These are phyloP conservation scores for Penicillium sp. DNA, from an alignment of 2,329 filamentous ascomycete species.

Conservation along the genomic window DNA sequence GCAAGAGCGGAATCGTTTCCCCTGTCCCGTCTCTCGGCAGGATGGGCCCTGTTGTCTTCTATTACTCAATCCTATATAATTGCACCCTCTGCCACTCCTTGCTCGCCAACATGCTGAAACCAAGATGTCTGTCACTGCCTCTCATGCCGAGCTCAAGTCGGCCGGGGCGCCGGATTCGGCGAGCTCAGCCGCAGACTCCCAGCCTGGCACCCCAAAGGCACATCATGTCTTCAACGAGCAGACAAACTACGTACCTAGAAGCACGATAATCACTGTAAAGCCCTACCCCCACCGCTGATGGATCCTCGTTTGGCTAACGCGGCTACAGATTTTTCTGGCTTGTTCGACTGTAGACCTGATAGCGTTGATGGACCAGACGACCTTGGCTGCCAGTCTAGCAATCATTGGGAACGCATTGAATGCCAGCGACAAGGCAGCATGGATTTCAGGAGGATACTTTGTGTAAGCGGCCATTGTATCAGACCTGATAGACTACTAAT, in stretches of 20 bases:
- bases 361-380: slow-evolving; percentile 64
- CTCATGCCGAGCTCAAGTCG: slow-evolving; percentile 9
- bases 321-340: slow-evolving; percentile 60
- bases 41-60: neutral
- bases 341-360: slow-evolving; percentile 61
- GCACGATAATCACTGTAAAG: slow-evolving; percentile 57
- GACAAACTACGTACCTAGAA: slow-evolving; percentile 59
- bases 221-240: slow-evolving; percentile 56
- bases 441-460: slow-evolving; percentile 63
- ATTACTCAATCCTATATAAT: neutral
- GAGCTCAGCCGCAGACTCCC: slow-evolving; percentile 1
- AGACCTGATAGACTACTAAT: neutral
- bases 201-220: slow-evolving; percentile 13
- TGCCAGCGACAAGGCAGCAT: slow-evolving; percentile 57
- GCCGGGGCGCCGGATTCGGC: slow-evolving; percentile 8
- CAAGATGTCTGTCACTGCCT: slow-evolving; percentile 7
- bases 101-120: neutral
- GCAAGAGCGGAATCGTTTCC: neutral
- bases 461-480: slow-evolving; percentile 58
- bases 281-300: neutral
- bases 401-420: slow-evolving; percentile 59
- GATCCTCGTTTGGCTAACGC: neutral
- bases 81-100: neutral
- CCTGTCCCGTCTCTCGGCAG: neutral
- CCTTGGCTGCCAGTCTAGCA: slow-evolving; percentile 59